phyloP scores from a whole-genome alignment of 164 flowering plant genomes.

The Nymphaea thermarum region DNA sequence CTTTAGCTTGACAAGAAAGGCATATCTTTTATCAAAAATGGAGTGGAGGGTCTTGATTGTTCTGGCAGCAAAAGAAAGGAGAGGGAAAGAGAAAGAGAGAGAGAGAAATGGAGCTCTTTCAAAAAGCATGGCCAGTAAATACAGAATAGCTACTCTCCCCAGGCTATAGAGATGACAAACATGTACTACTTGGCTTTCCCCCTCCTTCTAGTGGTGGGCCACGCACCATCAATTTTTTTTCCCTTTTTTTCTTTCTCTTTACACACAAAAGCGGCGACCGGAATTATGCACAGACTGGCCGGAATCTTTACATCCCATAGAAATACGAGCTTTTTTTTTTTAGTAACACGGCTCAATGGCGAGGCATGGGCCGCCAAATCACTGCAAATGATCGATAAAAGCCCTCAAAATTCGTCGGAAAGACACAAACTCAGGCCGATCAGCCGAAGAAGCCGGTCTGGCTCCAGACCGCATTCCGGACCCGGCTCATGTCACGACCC shows the following conservation, averaged over 20 bases:
- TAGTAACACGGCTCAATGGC: background rate
- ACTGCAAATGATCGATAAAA: background rate
- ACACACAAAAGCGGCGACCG: background rate
- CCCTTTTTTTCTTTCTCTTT: background rate
- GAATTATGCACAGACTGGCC: background rate
- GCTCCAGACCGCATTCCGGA: conserved; percentile 91
- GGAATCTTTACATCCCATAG: background rate
- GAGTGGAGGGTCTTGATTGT: background rate
- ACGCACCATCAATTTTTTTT: too few species aligned
- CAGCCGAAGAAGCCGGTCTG: conserved; percentile 87
- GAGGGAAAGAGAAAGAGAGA: too few species aligned
- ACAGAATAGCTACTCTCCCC: background rate
- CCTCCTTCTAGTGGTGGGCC: background rate
- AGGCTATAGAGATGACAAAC: background rate
- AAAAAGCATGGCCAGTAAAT: background rate
- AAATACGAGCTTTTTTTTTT: background rate
- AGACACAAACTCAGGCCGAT: background rate
- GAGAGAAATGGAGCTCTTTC: background rate
- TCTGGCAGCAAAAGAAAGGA: background rate
- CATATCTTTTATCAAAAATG: background rate
- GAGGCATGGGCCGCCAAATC: background rate
- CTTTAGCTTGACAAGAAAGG: background rate
- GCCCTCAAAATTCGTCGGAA: background rate
- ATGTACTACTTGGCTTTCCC: background rate
- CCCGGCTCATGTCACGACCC: conserved; percentile 94